Evolutionary conservation across 169 alveolate species (phyloP), one percentile per base, ranked within the genome.

Genomic region (Theileria orientalis): DNA sequence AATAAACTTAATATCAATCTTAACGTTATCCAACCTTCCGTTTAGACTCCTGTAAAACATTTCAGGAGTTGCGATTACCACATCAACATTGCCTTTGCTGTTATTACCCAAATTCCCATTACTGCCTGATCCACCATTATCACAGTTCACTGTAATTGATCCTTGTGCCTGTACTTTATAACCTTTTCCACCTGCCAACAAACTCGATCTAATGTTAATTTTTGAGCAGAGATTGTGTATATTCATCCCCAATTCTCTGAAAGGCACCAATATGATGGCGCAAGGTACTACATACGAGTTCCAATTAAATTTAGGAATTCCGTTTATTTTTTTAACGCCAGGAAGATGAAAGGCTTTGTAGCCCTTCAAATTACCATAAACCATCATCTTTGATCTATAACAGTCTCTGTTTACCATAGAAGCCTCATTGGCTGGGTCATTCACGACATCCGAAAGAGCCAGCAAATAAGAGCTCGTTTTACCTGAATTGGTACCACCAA

Each of bases 181-280:
- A 16, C 88, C 88, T 54, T 27, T 21, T 1, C 88, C 88, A 1
- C 88, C 88, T 2, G 83, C 83, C 3, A 80, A 9, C 57, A 80
- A 42, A 35, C 73, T 60, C 2, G 88, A 29, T 23, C 83, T 42
- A 2, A 80, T 35, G 3, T 68, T 41, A 57, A 73, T 33, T 25
- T 80, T 40, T 33, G 42, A 64, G 33, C 76, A 19, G 62, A 40
- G 23, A 7, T 71, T 54, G 37, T 60, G 59, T n/a, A 80, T 54
- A 29, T 70, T 19, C 74, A 46, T 16, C 5, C 84, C 83, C 3
- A 72, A 62, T 56, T 80, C 88, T 32, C 88, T 72, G 29, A 44
- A 56, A 11, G 88, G 88, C 7, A 70, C 83, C 27, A 80, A 52
- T 40, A 80, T 74, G 5, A 80, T 46, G 6, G 76, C 83, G 44